phyloP scores from a whole-genome alignment of 768 basidiomycete species.

The Auricularia heimuer region DNA sequence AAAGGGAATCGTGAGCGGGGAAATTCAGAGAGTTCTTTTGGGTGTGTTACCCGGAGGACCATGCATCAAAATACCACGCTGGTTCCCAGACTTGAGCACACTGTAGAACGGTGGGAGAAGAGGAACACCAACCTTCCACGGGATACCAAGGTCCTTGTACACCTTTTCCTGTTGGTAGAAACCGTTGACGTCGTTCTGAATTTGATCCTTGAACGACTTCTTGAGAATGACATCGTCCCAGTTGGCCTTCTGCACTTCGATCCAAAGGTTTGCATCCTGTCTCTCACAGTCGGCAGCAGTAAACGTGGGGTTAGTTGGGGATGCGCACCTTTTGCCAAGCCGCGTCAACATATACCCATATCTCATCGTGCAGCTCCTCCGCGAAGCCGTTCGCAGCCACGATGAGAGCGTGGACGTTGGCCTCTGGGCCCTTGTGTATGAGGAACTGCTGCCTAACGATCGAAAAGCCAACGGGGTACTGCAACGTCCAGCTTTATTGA shows the following conservation, averaged over 20 bases:
- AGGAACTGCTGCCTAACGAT: slow-evolving; percentile 33
- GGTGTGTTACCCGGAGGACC: slow-evolving; percentile 55
- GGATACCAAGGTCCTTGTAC: slow-evolving; percentile 65
- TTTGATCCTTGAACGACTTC: slow-evolving; percentile 50
- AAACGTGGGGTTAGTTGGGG: slow-evolving; percentile 31
- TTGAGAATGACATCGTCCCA: slow-evolving; percentile 73
- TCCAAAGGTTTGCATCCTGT: slow-evolving; percentile 15
- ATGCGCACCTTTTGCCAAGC: slow-evolving; percentile 53
- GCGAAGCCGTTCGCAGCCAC: slow-evolving; percentile 42
- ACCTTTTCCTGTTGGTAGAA: slow-evolving; percentile 70
- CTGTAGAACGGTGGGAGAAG: slow-evolving; percentile 17
- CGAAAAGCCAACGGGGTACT: slow-evolving; percentile 23
- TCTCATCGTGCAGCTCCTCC: slow-evolving; percentile 51
- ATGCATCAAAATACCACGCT: slow-evolving; percentile 71
- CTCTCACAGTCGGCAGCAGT: too few species aligned
- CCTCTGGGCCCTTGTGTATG: slow-evolving; percentile 51
- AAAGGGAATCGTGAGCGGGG: slow-evolving; percentile 1
- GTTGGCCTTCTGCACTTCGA: slow-evolving; percentile 48
- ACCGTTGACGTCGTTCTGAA: slow-evolving; percentile 67
- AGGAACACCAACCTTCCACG: slow-evolving; percentile 57
- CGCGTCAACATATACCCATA: slow-evolving; percentile 69
- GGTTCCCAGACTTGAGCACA: too few species aligned
- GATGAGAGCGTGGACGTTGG: slow-evolving; percentile 42
- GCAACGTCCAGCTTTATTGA: slow-evolving; percentile 3
- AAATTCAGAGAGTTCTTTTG: slow-evolving; percentile 6